Evolutionary conservation across 306 rosid species (phyloP).

Genomic region (Benincasa hispida): DNA sequence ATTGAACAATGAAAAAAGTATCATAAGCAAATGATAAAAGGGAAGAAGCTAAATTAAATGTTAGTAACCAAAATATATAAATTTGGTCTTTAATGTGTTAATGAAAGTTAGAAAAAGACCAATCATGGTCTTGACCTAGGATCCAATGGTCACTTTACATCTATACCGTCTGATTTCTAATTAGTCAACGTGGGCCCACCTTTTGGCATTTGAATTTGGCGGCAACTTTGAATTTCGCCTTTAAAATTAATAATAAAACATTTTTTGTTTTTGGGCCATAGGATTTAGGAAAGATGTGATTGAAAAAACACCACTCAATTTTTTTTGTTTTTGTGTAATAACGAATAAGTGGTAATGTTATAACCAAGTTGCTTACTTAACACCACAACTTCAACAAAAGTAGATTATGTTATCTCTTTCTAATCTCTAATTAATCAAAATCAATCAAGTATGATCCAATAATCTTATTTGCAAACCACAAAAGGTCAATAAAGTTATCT

Average conservation of each 20-base stretch:
- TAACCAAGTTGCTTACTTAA: conserved; percentile 26
- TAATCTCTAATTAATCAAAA: background rate
- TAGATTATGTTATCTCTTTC: background rate
- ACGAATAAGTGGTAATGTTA: conserved; percentile 16
- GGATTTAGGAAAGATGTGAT: background rate
- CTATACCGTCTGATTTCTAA: conserved; percentile 14
- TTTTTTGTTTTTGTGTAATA: background rate
- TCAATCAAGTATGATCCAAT: background rate
- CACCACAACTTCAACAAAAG: background rate
- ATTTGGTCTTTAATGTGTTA: background rate
- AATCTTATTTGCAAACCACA: background rate
- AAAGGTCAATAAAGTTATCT: background rate
- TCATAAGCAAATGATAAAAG: background rate
- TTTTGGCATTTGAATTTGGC: conserved; percentile 14
- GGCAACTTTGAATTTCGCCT: conserved; percentile 9
- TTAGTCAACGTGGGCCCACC: conserved; percentile 15
- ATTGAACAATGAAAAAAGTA: background rate
- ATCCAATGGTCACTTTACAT: background rate
- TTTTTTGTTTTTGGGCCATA: background rate
- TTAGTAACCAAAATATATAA: no score
- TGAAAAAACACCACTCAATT: background rate
- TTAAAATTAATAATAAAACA: background rate
- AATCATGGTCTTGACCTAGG: no score
- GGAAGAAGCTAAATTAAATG: no score
- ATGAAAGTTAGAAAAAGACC: background rate